A percentile compares a stretch with the other conserved stretches of the same genome.
These are phyloP conservation scores for Coemansia sp. DNA, from an alignment of 192 early-diverging fungal species.

Conservation along the genomic window DNA sequence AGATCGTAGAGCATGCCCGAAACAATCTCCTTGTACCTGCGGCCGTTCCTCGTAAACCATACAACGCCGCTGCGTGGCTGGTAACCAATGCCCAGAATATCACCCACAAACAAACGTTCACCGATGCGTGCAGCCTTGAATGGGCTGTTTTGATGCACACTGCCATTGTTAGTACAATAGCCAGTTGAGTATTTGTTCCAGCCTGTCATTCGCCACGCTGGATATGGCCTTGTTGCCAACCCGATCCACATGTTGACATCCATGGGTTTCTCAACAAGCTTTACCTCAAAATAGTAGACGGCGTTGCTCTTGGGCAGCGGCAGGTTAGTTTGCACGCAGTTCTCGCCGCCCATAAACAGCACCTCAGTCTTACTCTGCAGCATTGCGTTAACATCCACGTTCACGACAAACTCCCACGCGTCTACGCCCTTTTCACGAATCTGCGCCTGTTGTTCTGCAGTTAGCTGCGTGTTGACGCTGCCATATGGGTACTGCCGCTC, in stretches of 20 bases:
- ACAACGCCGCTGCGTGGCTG: constrained; percentile 70
- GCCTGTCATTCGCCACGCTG: constrained; percentile 68
- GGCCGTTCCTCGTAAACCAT: constrained; percentile 76
- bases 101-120: constrained; percentile 66
- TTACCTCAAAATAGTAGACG: constrained; percentile 83
- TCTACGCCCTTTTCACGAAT: constrained; percentile 81
- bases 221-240: constrained; percentile 74
- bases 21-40: constrained; percentile 65
- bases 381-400: constrained; percentile 61
- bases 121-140: constrained; percentile 66
- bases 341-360: constrained; percentile 68
- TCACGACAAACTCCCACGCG: constrained; percentile 79
- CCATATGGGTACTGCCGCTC: constrained; percentile 71
- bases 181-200: constrained; percentile 76
- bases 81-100: constrained; percentile 77
- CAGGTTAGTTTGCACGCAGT: constrained; percentile 77
- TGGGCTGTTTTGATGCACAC: constrained; percentile 66
- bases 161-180: constrained; percentile 67
- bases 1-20: constrained; percentile 71
- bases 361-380: constrained; percentile 72
- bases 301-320: constrained; percentile 76
- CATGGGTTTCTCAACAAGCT: constrained; percentile 71
- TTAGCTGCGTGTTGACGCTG: constrained; percentile 73
- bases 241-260: constrained; percentile 69
- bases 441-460: constrained; percentile 68